Evolutionary conservation across 345 rosid genomes (phyloP), one percentile per base, ranked within the genome.

Genomic region (Populus pruinosa): DNA sequence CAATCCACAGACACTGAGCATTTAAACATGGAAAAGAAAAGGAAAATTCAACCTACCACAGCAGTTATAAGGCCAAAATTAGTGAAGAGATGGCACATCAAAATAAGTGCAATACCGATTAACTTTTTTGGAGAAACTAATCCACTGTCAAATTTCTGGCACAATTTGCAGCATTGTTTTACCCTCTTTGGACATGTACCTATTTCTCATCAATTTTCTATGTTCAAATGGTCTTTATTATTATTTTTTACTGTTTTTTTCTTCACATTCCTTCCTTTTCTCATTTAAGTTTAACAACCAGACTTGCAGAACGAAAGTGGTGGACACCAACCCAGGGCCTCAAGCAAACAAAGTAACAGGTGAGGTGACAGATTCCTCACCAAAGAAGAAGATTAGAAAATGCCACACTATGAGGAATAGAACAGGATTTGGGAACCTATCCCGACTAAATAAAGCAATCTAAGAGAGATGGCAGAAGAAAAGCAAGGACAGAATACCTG

Each of bases 401-500:
- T 2, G 63, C 63, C 29, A 56, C 63, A 56, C 29, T 56, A 23
- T 9, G 6, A 56, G 29, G 63, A 53, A 17, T 20, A 2, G 69
- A 29, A 16, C 9, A 65, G 0, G 20, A 29, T 10, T 67, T 33
- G n/a, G 5, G 36, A 36, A 21, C 23, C 43, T 5, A 18, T 35
- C 11, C 41, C 5, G 17, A 31, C 43, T 43, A 33, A 56, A 67
- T 67, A 67, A 16, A 18, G 41, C 39, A 36, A 11, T 9, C 70
- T 7, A 33, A 16, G 13, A 5, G 63, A 56, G 63, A n/a, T 56
- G 25, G 63, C 9, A 63, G 43, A 73, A 16, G 7, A 17, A 8
- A 72, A 68, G 63, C 49, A 78, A 20, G 13, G 38, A 29, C 44
- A 50, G 75, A 68, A 38, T 79, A 89, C 97, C 94, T 89, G 66